Base-by-base conservation (phyloP, 2,329 filamentous ascomycete species). In the Botrytis porri region DNA sequence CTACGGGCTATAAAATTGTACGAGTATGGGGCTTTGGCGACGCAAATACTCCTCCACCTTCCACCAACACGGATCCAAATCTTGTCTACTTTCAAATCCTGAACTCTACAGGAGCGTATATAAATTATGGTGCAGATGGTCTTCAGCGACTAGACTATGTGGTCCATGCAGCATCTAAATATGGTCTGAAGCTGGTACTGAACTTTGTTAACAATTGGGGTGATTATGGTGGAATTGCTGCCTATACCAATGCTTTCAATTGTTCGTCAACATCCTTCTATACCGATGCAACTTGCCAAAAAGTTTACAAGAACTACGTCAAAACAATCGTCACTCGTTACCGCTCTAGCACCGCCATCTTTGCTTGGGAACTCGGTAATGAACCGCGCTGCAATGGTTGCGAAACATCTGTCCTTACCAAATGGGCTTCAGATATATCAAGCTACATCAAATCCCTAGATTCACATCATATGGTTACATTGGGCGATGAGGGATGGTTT, bases 341-440 rank as follows among this genome's bases (percentile, higher is more conserved):
- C 81, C 86, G 83, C 63, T 82, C 84, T 74, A 90, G 88, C 0
- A 81, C 86, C 0, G 86, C 90, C 0, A 85, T 92, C 64, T 88
- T 92, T 75, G 88, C 89, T 0, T 92, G 90, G 90, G 90, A 92
- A 77, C 82, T 92, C 2, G 87, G 84, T 73, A 92, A 92, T 76
- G 90, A 92, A 81, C 87, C 89, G 25, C 84, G 90, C 74, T 92
- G 89, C 82, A 83, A 85, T 22, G 86, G 87, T 20, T 92, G 90
- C 78, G 82, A 83, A 59, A 86, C 87, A 1, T 84, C 85, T 12
- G 84, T 90, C 35, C 84, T 92, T 74, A 86, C 84, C 51, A 83
- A 86, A 63, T 92, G 90, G 90, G 88, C 88, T 29, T 82, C 83
- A 59, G 81, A 81, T 8, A 88, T 86, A 3, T 89, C 87, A 39